Base-by-base conservation (phyloP, 208 protist species). In the Porcisia hertigi region DNA sequence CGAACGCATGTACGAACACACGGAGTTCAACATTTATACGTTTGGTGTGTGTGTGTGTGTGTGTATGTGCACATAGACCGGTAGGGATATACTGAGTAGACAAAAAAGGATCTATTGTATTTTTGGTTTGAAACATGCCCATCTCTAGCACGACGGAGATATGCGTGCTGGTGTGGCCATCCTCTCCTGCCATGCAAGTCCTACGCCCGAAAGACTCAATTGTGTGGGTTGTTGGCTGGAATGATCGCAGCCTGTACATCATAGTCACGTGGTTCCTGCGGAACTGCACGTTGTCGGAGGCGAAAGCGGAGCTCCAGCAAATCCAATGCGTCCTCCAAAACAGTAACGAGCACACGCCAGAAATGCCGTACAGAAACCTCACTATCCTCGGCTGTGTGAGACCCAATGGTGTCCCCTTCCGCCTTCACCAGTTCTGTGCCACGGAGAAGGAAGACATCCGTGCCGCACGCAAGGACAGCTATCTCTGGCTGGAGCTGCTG, bases 211-310 rank as follows among this genome's bases (percentile, higher is more conserved):
- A 71, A 41, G 78, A 82, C 18, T 75, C 78, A 45, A 78, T 82
- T 72, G 77, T 75, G 1, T 97, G 90, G 91, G 75, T 97, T 25
- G 81, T 95, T 30, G 93, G 93, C 1, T 97, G 93, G 93, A 97
- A 94, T 69, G 86, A 91, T 5, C 87, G 80, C 25, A 87, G 89
- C 11, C 80, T 97, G 65, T 86, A 89, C 66, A 86, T 95, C 39
- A 84, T 95, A 1, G 87, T 93, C 11, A 85, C 88, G 8, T 81
- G 82, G 54, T 85, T 91, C 30, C 75, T 97, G 77, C 70, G 65
- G 30, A 82, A 80, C 69, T 76, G 83, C 53, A 64, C 85, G 0
- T 54, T 91, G 59, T 47, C 73, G 43, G 80, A 88, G 62, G 90
- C 88, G 2, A 71, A 76, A 53, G 62, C 47, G 9, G 63, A 83